Evolutionary conservation across 495 filamentous ascomycete species (phyloP).

Genomic region (Amniculicola lignicola): DNA sequence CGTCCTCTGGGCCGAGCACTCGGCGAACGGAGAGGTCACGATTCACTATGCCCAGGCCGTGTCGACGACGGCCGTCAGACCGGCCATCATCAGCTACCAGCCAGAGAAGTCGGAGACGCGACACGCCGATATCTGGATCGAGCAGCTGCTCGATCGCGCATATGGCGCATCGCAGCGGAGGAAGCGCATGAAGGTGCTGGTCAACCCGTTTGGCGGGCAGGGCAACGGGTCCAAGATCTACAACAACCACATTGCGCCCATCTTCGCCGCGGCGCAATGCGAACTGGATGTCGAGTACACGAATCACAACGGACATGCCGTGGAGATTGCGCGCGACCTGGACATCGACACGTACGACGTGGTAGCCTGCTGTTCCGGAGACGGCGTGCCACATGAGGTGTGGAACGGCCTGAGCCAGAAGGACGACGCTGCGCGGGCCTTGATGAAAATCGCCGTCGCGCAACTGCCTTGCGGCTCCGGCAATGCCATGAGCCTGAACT

Average conservation of each 20-base stretch:
- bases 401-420: constrained; percentile 87
- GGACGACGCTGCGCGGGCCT: constrained; percentile 66
- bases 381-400: constrained; percentile 87
- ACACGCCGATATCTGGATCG: constrained; percentile 58
- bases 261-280: constrained; percentile 80
- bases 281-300: constrained; percentile 73
- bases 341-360: constrained; percentile 78
- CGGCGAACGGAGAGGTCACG: constrained; percentile 56
- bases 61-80: constrained; percentile 56
- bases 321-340: constrained; percentile 71
- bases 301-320: constrained; percentile 68
- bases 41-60: constrained; percentile 67
- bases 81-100: constrained; percentile 59
- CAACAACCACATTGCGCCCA: constrained; percentile 69
- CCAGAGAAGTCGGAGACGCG: constrained; percentile 53
- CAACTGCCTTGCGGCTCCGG: constrained; percentile 89
- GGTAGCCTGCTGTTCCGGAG: constrained; percentile 84
- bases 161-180: constrained; percentile 68
- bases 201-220: constrained; percentile 88
- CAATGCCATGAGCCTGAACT: constrained; percentile 89
- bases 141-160: constrained; percentile 60
- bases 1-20: constrained; percentile 74
- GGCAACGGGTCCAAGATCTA: constrained; percentile 74
- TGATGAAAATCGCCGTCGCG: constrained; percentile 78
- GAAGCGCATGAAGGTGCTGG: constrained; percentile 78